A percentile compares a stretch with the other conserved stretches of the same genome.
Evolutionary conservation across 768 basidiomycete species (phyloP).

Genomic region (Leccinum obscurum): DNA sequence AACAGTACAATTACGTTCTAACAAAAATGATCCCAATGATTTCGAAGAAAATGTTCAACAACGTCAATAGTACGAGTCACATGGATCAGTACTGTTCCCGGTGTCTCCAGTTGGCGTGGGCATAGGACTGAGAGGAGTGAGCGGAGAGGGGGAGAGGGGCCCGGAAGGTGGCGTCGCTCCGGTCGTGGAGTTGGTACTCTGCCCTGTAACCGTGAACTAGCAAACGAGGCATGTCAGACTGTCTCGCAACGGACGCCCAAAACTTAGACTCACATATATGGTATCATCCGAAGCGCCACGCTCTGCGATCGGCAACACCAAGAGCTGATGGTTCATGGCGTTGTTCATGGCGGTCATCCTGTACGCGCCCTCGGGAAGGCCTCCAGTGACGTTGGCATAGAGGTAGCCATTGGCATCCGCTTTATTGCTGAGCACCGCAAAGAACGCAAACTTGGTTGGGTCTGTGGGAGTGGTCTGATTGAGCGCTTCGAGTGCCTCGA

Average conservation of each 20-base stretch:
- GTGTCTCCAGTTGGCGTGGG: conserved; percentile 2
- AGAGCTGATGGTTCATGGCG: conserved; percentile 48
- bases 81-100: conserved; percentile 3
- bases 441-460: conserved; percentile 56
- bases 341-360: conserved; percentile 44
- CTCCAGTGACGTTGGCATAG: conserved; percentile 47
- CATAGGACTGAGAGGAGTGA: background rate
- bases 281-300: conserved; percentile 43
- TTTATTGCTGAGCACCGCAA: conserved; percentile 50
- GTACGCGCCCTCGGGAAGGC: conserved; percentile 55
- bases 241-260: background rate
- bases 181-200: conserved; percentile 15
- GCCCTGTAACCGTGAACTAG: conserved; percentile 29
- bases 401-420: conserved; percentile 47
- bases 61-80: conserved; percentile 3
- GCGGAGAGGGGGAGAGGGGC: background rate
- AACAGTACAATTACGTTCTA: conserved; percentile 11
- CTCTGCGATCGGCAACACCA: conserved; percentile 37
- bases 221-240: conserved; percentile 7
- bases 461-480: conserved; percentile 49
- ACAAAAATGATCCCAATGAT: conserved; percentile 1
- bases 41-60: background rate
- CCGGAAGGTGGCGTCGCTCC: conserved; percentile 5
- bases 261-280: conserved; percentile 36
- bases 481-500: conserved; percentile 51